phyloP scores from a whole-genome alignment of 176 grass and related monocot species.

The Phyllostachys edulis region DNA sequence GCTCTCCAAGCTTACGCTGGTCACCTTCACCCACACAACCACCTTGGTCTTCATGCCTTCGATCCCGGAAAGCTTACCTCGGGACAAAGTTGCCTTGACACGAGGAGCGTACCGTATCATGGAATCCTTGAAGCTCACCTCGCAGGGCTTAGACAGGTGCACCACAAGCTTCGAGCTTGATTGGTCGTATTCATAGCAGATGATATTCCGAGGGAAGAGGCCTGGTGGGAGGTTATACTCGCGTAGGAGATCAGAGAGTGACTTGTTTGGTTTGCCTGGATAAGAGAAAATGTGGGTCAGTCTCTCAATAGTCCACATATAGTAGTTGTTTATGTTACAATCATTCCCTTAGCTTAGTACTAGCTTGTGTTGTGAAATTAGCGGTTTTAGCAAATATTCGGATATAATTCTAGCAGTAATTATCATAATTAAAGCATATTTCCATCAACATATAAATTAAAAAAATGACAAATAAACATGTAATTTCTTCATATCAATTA shows the following conservation, averaged over 20 bases:
- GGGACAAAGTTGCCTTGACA: constrained; percentile 66
- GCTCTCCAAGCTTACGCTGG: constrained; percentile 63
- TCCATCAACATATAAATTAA: no score
- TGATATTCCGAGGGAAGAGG: constrained; percentile 93
- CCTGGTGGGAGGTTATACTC: constrained; percentile 79
- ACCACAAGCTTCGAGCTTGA: constrained; percentile 71
- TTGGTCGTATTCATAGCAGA: constrained; percentile 89
- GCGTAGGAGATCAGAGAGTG: constrained; percentile 75
- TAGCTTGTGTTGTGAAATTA: background rate
- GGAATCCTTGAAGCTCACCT: constrained; percentile 88
- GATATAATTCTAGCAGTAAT: no score
- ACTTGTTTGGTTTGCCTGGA: constrained; percentile 68
- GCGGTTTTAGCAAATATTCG: no score
- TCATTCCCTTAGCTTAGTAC: background rate
- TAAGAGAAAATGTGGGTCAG: constrained; percentile 1
- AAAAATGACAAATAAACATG: no score
- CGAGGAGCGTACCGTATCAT: constrained; percentile 60
- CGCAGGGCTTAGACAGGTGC: constrained; percentile 77
- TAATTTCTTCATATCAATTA: no score
- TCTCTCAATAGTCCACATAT: background rate
- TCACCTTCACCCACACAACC: constrained; percentile 92
- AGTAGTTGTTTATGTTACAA: background rate
- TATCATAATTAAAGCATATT: no score
- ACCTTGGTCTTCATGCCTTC: constrained; percentile 96
- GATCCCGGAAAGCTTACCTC: constrained; percentile 70